Base-by-base conservation (phyloP, 768 basidiomycete species). In the Psilocybe subaeruginosa region DNA sequence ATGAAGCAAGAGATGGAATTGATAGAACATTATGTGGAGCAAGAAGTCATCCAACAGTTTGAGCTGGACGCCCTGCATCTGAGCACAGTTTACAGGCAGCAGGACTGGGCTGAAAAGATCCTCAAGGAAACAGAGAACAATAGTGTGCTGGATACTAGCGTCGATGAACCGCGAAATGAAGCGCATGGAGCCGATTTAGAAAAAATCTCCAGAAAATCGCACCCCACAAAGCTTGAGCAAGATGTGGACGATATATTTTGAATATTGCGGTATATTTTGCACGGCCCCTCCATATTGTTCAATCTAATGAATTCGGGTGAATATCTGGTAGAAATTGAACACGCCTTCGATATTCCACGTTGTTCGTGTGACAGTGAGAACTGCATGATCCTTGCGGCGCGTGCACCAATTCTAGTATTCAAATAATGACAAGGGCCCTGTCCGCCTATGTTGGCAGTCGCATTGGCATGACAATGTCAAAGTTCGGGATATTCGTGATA, bases 1-100 rank as follows among this genome's bases (percentile, higher is more conserved):
- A 73, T 77, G 73, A 73, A 74, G 5, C 39, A 31, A 33, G 68
- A 73, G 16, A 83, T 84, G 82, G 69, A 76, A 3, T 39, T 56
- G 19, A 72, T 85, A 37, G 76, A 82, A 51, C 58, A 59, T 9
- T 68, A 69, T 1, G 71, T 83, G 8, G 62, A 49, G 58, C 41
- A 58, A 27, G 80, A 83, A 61, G 62, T 82, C 4, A 62, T 60
- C 35, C 64, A 68, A 39, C 78, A 78, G 27, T 68, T 77, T 30
- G 67, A 49, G 14, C 6, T 59, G n/a, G 48, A 50, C 9, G 23
- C 43, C 8, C n/a, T 52, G 35, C 31, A 53, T 19, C 17, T 63
- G 29, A 46, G 48, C 9, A 58, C 16, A 9, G 23, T 53, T 16
- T 16, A 43, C 33, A 11, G 14, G 4, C 41, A 43, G 4, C 9